Base-by-base conservation (phyloP, 2,329 filamentous ascomycete species). In the Fusarium buharicum region DNA sequence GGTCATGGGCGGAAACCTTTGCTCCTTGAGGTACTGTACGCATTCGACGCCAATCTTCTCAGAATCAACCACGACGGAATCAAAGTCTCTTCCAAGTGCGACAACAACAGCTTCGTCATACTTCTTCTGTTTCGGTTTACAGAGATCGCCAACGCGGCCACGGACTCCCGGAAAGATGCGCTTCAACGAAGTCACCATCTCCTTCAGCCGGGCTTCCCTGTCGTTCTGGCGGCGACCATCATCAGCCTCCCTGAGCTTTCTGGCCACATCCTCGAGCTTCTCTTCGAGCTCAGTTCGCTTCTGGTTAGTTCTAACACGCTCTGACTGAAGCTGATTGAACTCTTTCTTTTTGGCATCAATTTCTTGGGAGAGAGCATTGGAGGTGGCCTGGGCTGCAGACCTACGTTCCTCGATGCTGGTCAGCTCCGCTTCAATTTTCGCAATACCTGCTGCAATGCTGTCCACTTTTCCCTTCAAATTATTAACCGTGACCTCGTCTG, bases 71-170 rank as follows among this genome's bases (percentile, higher is more conserved):
- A 99, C 88, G 38, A 99, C 90, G 0, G 93, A 91, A 74, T 99
- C 94, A 74, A 97, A 97, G 72, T 98, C 91, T 50, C 92, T 88
- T 46, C 95, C 95, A 4, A 99, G 85, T 7, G 96, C 93, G 18
- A 92, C 96, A 69, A 92, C 92, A 62, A 99, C 91, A 40, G 95
- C 95, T 67, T 95, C 92, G 63, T 95, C 91, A 71, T 89, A 99
- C 75, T 97, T 98, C 78, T 96, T 97, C 78, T 97, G 92, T 76
- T 97, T 98, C 2, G 95, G 94, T 66, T 92, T 93, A 79, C 95
- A 97, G 37, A 99, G 85, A 65, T 97, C 92, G 62, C 92, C 92
- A 40, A 98, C 86, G 40, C 94, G 89, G 17, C 95, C 95, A 66
- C 91, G 91, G 39, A 99, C 94, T 41, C 94, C 94, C 2, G 93